phyloP scores from a whole-genome alignment of 306 rosid genomes.

The Luffa acutangula region DNA sequence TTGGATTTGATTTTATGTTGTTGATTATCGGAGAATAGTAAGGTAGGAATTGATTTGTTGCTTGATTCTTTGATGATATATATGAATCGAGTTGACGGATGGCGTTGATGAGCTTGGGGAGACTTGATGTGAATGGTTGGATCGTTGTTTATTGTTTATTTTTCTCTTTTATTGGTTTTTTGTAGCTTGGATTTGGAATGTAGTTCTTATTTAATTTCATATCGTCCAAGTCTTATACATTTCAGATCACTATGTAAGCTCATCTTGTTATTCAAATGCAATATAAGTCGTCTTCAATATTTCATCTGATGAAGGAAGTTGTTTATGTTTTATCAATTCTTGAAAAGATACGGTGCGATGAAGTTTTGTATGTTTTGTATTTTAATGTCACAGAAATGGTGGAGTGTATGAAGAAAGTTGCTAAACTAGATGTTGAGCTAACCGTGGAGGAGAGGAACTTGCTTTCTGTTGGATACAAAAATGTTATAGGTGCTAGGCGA shows the following conservation, averaged over 20 bases:
- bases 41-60: neutral
- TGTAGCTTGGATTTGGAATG: neutral
- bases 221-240: neutral
- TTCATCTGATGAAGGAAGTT: neutral
- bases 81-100: neutral
- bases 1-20: neutral
- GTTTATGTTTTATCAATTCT: neutral
- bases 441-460: constrained; percentile 98
- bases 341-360: neutral
- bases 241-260: neutral
- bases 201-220: neutral
- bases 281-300: neutral
- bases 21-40: neutral
- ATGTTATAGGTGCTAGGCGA: constrained; percentile 88
- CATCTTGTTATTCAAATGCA: neutral
- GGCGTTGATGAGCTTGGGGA: neutral
- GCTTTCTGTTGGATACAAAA: constrained; percentile 94
- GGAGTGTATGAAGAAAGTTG: constrained; percentile 84
- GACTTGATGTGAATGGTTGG: neutral
- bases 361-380: neutral
- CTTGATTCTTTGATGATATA: neutral
- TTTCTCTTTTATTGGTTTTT: neutral
- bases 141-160: neutral
- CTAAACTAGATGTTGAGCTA: constrained; percentile 81
- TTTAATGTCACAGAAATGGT: constrained; percentile 68